Conservation (phyloP, 2,329 filamentous ascomycete genomes). For the Zymoseptoria crescenta region DNA sequence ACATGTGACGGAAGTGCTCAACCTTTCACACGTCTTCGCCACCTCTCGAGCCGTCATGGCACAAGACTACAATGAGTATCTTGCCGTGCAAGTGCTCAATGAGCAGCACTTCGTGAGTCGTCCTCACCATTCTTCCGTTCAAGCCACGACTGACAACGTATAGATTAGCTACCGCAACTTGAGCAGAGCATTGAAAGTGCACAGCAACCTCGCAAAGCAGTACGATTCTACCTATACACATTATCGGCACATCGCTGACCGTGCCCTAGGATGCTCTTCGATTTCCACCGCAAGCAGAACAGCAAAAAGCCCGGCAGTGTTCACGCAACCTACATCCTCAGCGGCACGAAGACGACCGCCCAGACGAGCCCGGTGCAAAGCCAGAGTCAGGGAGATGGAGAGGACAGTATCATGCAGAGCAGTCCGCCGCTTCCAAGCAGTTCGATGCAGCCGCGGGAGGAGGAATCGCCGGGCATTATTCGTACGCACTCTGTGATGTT, state of each 20-base stretch:
- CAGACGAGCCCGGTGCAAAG: constrained; percentile 33
- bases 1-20: too few species aligned
- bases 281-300: constrained; percentile 76
- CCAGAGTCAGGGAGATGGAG: constrained; percentile 43
- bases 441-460: constrained; percentile 50
- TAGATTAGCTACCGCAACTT: constrained; percentile 83
- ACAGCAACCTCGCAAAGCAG: constrained; percentile 86
- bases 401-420: constrained; percentile 59
- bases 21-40: background rate
- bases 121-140: background rate
- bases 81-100: constrained; percentile 67
- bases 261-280: constrained; percentile 65
- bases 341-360: constrained; percentile 52
- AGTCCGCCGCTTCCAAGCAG: constrained; percentile 60
- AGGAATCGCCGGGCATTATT: constrained; percentile 44
- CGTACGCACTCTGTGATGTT: constrained; percentile 33
- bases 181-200: constrained; percentile 72
- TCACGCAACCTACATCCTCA: constrained; percentile 88
- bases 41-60: constrained; percentile 26
- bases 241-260: constrained; percentile 15
- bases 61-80: constrained; percentile 58
- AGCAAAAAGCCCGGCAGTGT: constrained; percentile 63
- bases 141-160: constrained; percentile 23
- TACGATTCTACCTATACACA: constrained; percentile 35
- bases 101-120: constrained; percentile 61